Base-by-base conservation (phyloP, 805 yeast species). In the Metschnikowia kunwiensis region DNA sequence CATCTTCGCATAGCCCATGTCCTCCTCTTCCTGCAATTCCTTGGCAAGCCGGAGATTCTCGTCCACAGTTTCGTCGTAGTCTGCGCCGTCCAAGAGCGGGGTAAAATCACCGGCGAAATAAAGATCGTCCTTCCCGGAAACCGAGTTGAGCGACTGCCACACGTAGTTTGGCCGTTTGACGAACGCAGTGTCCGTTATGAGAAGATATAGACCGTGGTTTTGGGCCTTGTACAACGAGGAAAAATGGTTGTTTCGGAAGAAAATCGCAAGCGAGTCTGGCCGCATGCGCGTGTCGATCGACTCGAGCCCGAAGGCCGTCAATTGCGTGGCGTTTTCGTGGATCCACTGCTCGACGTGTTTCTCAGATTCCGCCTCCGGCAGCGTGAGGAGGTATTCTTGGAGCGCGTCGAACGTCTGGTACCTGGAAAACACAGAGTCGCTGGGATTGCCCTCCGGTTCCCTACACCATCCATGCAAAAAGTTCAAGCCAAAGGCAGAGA, bases 191-290 rank as follows among this genome's bases (percentile, higher is more conserved):
- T 93, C 96, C 1, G 93, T 85, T 3, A 85, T 81, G 18, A 91
- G 65, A 5, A 76, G 59, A 53, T 75, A 87, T 21, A 91, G 63
- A 26, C 59, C 70, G 28, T 53, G 49, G 36, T 70, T 69, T 19
- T 67, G 68, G 26, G 60, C 61, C 51, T 80, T 80, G 48, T 68
- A 74, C 8, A 89, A 55, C 0, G 96, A 86, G 45, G 75, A 75
- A 60, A 86, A 91, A 57, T 88, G 96, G 57, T 93, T 89, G 59
- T 93, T 91, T 53, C 97, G 72, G 65, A 89, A 93, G 43, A 91
- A 74, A 0, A 91, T 78, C 1, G 80, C 75, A 37, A 80, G 69
- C 5, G 80, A 72, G 27, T 79, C 79, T 11, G 72, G 69, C 1
- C 58, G 53, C 18, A 86, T 54, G 3, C 68, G 51, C 5, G 60